Evolutionary conservation across 768 basidiomycete species (phyloP).

Genomic region (Leccinum rimulosum): DNA sequence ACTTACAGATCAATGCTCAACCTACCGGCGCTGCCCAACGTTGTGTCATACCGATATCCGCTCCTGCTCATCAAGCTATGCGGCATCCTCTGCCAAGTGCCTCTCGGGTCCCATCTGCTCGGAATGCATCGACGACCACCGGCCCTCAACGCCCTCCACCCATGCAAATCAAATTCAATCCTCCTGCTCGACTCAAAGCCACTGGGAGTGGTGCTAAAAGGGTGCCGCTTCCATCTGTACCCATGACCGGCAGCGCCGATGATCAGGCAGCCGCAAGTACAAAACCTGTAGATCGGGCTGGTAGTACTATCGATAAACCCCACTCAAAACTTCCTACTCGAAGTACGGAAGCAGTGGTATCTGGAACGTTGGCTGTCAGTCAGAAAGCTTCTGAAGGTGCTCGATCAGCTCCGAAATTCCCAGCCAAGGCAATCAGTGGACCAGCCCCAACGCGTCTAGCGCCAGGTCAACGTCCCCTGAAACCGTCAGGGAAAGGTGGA

Average conservation of each 20-base stretch:
- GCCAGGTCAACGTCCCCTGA: constrained; percentile 10
- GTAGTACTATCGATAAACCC: constrained; percentile 2
- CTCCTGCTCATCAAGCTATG: constrained; percentile 6
- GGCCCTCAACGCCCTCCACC: constrained; percentile 28
- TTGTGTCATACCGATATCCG: constrained; percentile 14
- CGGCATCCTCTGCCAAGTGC: constrained; percentile 6
- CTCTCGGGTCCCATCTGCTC: constrained; percentile 3
- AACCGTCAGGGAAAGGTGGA: constrained; percentile 10
- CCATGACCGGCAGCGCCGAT: neutral
- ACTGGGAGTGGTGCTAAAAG: constrained; percentile 33
- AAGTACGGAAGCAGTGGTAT: neutral
- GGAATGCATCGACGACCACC: constrained; percentile 5
- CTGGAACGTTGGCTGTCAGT: constrained; percentile 2
- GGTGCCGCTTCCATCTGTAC: constrained; percentile 27
- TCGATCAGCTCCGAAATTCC: constrained; percentile 3
- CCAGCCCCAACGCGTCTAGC: neutral
- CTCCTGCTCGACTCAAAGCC: constrained; percentile 24
- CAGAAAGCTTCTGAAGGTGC: constrained; percentile 11
- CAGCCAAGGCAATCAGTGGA: constrained; percentile 10
- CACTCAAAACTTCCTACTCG: constrained; percentile 11
- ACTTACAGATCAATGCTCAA: constrained; percentile 15
- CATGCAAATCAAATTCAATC: constrained; percentile 21
- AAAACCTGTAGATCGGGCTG: constrained; percentile 1
- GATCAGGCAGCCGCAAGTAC: constrained; percentile 2
- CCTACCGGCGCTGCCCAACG: constrained; percentile 21